Percentiles rank a stretch among this genome's conserved stretches.
Conservation (phyloP, 495 filamentous ascomycete species). For the Endocarpon pusillum region DNA sequence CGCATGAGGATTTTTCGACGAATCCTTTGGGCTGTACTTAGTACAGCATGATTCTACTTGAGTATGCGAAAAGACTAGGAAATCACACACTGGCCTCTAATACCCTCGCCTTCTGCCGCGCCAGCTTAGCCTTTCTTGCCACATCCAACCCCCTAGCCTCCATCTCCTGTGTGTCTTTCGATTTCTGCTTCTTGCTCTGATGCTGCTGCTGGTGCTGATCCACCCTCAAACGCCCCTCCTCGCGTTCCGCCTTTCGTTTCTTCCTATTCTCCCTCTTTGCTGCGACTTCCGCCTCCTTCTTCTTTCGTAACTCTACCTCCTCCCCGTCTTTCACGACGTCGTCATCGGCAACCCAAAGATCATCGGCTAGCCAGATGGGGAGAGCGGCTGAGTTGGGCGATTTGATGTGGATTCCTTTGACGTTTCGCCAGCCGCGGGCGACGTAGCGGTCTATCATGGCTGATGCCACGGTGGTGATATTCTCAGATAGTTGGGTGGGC, state of each 20-base stretch:
- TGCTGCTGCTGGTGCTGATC: constrained; percentile 42
- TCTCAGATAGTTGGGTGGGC: constrained; percentile 58
- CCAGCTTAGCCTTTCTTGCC: constrained; percentile 42
- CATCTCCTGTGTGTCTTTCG: constrained; percentile 23
- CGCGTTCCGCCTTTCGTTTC: constrained; percentile 28
- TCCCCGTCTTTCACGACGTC: constrained; percentile 53
- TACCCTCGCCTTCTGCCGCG: constrained; percentile 34
- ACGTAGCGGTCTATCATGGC: constrained; percentile 60
- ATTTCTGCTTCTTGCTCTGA: constrained; percentile 39
- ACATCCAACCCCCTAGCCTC: constrained; percentile 29
- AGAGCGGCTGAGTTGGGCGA: constrained; percentile 68
- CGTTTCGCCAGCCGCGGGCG: constrained; percentile 67
- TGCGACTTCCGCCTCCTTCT: constrained; percentile 30
- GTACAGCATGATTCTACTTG: too few relatives aligned
- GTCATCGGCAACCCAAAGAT: constrained; percentile 70
- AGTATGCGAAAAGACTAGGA: too few relatives aligned
- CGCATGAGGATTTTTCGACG: too few relatives aligned
- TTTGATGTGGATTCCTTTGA: constrained; percentile 76
- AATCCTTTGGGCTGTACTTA: too few relatives aligned
- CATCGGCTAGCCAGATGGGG: constrained; percentile 79
- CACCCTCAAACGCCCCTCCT: too few relatives aligned
- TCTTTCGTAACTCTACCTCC: constrained; percentile 20
- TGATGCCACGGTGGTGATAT: constrained; percentile 52
- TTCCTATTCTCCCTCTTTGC: constrained; percentile 54
- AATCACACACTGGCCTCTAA: too few relatives aligned